Evolutionary conservation across 2,329 filamentous ascomycete genomes (phyloP).

Genomic region (Kalmusia sp.): DNA sequence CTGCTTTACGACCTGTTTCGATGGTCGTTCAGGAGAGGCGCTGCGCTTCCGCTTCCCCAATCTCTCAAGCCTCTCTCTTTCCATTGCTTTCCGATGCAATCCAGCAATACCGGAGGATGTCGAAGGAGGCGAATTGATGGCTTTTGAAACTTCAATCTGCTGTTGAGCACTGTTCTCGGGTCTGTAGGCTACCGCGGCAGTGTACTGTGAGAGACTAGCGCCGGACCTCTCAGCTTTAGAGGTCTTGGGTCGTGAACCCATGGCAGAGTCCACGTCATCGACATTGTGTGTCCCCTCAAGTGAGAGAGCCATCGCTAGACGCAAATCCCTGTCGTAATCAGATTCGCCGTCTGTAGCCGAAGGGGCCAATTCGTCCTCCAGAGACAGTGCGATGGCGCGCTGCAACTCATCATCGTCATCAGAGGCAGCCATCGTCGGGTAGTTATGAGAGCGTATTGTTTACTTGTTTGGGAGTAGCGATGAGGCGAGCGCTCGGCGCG

Average conservation of each 20-base stretch:
- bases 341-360: slow-evolving; percentile 18
- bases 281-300: slow-evolving; percentile 16
- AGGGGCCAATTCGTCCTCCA: slow-evolving; percentile 13
- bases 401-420: slow-evolving; percentile 37
- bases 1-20: slow-evolving; percentile 25
- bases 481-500: slow-evolving; percentile 16
- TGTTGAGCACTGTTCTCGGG: slow-evolving; percentile 5
- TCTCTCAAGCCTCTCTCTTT: slow-evolving; percentile 79
- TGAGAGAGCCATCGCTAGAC: slow-evolving; percentile 38
- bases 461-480: slow-evolving; percentile 9
- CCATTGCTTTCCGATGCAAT: slow-evolving; percentile 83
- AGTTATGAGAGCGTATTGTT: neutral
- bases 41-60: slow-evolving; percentile 67
- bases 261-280: neutral
- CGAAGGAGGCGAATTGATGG: neutral
- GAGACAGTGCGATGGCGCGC: slow-evolving; percentile 35
- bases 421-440: slow-evolving; percentile 27
- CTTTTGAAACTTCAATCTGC: neutral
- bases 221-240: neutral
- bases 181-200: neutral
- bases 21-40: slow-evolving; percentile 47
- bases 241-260: neutral
- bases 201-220: slow-evolving; percentile 6
- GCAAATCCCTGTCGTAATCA: slow-evolving; percentile 32
- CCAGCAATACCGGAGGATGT: slow-evolving; percentile 52